These are phyloP conservation scores for Graphilbum sp. DNA, from an alignment of 2,329 filamentous ascomycete species.

Conservation along the genomic window DNA sequence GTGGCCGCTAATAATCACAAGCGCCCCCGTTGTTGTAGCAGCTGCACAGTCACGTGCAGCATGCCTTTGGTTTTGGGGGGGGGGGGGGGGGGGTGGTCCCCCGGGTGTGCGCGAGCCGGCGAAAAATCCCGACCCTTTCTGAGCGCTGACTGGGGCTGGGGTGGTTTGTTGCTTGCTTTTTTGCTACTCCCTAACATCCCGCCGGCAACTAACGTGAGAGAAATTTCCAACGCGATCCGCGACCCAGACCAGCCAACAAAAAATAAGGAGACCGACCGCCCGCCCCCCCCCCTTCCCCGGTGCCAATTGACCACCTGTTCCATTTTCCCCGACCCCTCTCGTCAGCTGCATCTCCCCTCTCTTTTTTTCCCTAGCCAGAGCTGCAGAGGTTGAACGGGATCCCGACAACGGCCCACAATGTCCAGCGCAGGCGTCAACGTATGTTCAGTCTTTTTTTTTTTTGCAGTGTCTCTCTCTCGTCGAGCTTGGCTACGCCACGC, in stretches of 20 bases:
- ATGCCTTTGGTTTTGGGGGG: no score
- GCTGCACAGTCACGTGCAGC: no score
- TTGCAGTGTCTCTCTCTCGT: no score
- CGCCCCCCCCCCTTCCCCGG: not conserved
- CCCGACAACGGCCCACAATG: conserved; percentile 11
- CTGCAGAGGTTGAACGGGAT: no score
- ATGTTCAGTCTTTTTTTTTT: conserved; percentile 8
- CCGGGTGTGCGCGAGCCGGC: not conserved
- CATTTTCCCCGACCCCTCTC: not conserved
- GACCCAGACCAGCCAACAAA: conserved; percentile 4
- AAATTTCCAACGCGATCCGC: conserved; percentile 10
- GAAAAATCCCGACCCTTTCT: not conserved
- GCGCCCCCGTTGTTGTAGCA: no score
- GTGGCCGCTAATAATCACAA: no score
- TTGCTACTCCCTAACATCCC: conserved; percentile 4
- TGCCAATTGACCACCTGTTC: not conserved
- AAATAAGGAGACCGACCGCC: conserved; percentile 4
- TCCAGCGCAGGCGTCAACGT: conserved; percentile 17
- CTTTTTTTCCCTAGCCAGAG: no score
- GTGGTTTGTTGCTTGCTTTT: not conserved
- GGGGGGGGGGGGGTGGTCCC: no score
- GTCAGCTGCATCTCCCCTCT: no score
- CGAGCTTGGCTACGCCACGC: no score
- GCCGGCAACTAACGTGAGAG: conserved; percentile 2
- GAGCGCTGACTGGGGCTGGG: not conserved